Evolutionary conservation across 768 basidiomycete species (phyloP), one percentile per base, ranked within the genome.

Genomic region (Macrolepiota fuliginosa): DNA sequence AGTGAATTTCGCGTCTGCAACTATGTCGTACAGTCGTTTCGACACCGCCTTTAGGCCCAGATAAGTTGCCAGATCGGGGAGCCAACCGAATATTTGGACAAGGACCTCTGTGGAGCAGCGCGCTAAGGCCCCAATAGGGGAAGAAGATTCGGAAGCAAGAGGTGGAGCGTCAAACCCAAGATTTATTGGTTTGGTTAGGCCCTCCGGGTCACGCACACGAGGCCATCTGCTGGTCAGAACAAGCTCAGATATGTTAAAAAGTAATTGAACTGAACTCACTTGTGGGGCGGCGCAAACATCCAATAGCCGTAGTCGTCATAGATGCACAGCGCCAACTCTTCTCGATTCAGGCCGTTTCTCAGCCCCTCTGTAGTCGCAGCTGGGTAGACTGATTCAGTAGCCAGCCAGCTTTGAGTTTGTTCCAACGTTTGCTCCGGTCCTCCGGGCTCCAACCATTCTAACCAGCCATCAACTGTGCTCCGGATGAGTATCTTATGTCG

Each of bases 251-350:
- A n/a, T n/a, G n/a, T n/a, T n/a, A n/a, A n/a, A n/a, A n/a, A n/a
- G n/a, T n/a, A n/a, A n/a, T n/a, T n/a, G n/a, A n/a, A n/a, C n/a
- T n/a, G n/a, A n/a, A 3, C 2, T 3, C 39, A 64, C 61, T 40
- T 40, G n/a, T 64, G 52, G 6, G 64, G 64, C 19, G 42, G 40
- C 11, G 27, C 53, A 35, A 62, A 62, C 56, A 54, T 64, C 64
- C 61, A 62, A 12, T 12, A 22, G 3, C 56, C 61, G 36, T 58
- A 62, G 45, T 64, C 64, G 25, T 51, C 56, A 22, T 39, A 47
- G 17, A 62, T 52, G 11, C 56, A 42, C 4, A 17, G 25, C 2
- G 36, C 47, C 0, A 62, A n/a, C 22, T 35, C 9, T 24, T 59
- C 29, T 13, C 45, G 9, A 4, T 54, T 19, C 1, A 2, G 25